Conservation (phyloP, 2,329 filamentous ascomycete genomes). For the Alternaria sp. region DNA sequence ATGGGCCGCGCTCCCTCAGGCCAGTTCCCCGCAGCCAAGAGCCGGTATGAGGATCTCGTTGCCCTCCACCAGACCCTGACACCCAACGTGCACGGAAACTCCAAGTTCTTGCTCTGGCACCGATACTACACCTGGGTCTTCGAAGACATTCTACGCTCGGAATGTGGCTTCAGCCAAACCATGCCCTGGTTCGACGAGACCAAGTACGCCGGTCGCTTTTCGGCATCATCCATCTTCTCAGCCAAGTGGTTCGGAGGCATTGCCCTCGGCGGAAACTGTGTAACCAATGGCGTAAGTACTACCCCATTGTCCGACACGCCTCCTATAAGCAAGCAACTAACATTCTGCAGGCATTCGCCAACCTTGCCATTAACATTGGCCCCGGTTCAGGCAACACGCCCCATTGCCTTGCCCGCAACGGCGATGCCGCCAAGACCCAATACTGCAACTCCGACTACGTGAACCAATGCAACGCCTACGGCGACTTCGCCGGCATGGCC, state of each 20-base stretch:
- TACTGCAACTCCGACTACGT: conserved; percentile 38
- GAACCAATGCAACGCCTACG: conserved; percentile 33
- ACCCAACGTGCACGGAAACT: conserved; percentile 41
- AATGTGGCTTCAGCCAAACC: conserved; percentile 51
- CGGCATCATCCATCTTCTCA: conserved; percentile 40
- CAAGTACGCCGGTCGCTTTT: conserved; percentile 38
- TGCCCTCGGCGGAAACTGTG: conserved; percentile 32
- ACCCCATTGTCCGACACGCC: not conserved
- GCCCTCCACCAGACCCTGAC: conserved; percentile 43
- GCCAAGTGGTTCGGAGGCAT: conserved; percentile 35
- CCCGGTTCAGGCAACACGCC: conserved; percentile 32
- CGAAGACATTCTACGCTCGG: conserved; percentile 50
- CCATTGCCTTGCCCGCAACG: conserved; percentile 43
- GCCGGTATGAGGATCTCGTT: conserved; percentile 44
- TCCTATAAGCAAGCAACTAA: conserved; percentile 4
- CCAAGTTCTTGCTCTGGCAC: conserved; percentile 54
- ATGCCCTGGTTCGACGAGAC: conserved; percentile 50
- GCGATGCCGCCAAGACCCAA: conserved; percentile 29
- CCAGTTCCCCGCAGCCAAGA: conserved; percentile 31
- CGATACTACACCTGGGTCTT: conserved; percentile 52
- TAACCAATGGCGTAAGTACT: conserved; percentile 42
- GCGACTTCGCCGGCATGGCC: conserved; percentile 37
- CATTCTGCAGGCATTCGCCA: conserved; percentile 37
- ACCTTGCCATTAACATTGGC: conserved; percentile 39
- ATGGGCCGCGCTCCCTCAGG: conserved; percentile 29